Base-by-base conservation (phyloP, 208 protist species). In the Willaertia magna region DNA sequence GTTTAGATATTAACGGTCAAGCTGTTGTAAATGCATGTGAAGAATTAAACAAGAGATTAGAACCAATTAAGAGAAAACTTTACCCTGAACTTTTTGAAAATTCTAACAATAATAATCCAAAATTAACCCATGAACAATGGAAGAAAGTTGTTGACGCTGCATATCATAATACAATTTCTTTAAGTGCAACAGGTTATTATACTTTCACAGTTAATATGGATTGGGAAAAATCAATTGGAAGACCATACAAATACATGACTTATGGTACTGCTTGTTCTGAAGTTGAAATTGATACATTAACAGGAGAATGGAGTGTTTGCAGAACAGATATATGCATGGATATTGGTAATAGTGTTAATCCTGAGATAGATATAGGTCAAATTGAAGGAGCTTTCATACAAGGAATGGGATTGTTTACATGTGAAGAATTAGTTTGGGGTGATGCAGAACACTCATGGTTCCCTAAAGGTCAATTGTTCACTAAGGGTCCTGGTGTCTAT, bases 341-440 rank as follows among this genome's bases (percentile, higher is more conserved):
- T 86, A 79, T 81, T 39, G 93, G 93, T 51, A 18, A 61, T 20
- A 84, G 75, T 14, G 48, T 95, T 1, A 95, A 95, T 85, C 92
- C 93, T 22, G 47, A 84, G 1, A 86, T 95, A 34, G 93, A 95
- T 86, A 88, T 93, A 18, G 91, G 91, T n/a, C 93, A 95, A 84
- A 87, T 95, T 0, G 93, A 96, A 74, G 94, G 94, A 47, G 93
- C 92, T 3, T 96, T 93, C 49, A 84, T 91, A 6, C 87, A 92
- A 76, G 94, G 94, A 79, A 14, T 94, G 1, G 93, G 93, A 6
- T 90, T 85, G 6, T 84, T 84, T 43, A 74, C 49, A 34, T 74
- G 44, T 3, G 49, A 84, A 46, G 79, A 84, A 47, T 47, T 84
- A 4, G 74, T 84, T 30, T 84, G 6, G 2, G 79, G 79, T 42